A percentile compares a stretch with the other conserved stretches of the same genome.
Conservation (phyloP, 257 asterid genomes). For the Solanum stenotomum region DNA sequence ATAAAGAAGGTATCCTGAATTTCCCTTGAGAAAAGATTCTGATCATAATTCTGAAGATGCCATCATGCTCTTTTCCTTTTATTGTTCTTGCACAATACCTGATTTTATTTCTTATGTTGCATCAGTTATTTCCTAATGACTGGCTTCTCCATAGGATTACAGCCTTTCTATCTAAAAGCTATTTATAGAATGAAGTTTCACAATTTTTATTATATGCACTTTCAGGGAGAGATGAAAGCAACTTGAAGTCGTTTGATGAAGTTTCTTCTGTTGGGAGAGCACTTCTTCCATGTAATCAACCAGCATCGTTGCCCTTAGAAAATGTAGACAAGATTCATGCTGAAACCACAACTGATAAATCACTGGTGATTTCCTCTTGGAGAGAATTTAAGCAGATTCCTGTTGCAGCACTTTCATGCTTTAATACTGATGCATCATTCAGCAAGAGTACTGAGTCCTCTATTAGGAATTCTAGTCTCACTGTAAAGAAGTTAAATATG, state of each 20-base stretch:
- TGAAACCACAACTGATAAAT: background rate
- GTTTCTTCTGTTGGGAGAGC: background rate
- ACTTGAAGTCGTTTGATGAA: background rate
- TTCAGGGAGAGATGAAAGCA: slow-evolving; percentile 4
- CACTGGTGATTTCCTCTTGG: slow-evolving; percentile 5
- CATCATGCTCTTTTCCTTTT: background rate
- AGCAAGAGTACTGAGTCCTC: background rate
- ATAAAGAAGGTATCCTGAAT: background rate
- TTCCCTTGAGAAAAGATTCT: slow-evolving; percentile 6
- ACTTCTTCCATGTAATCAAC: background rate
- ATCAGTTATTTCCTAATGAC: background rate
- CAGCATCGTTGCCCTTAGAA: background rate
- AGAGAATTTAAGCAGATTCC: background rate
- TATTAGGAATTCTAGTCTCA: background rate
- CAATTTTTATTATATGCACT: background rate
- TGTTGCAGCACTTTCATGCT: slow-evolving; percentile 10
- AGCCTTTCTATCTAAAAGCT: background rate
- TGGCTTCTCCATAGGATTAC: background rate
- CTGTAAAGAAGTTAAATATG: background rate
- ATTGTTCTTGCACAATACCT: background rate
- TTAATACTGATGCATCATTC: background rate
- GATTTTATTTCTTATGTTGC: background rate
- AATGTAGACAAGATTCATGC: background rate
- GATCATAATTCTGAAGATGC: background rate
- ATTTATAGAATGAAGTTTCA: background rate